Evolutionary conservation across 441 rosid species (phyloP).

Genomic region (Capsella rubella): DNA sequence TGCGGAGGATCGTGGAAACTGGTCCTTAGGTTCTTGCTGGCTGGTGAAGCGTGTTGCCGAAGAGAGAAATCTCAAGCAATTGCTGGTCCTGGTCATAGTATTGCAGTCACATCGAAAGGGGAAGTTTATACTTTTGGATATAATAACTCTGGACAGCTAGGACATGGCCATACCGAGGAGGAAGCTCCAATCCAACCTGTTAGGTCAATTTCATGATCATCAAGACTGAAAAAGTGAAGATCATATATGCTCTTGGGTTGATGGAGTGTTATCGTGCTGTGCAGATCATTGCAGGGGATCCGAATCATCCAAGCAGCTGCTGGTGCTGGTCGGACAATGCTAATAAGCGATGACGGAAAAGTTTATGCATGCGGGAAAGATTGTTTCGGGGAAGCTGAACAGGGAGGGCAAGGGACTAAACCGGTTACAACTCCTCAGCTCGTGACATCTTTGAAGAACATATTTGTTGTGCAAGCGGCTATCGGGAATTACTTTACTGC

Average conservation of each 20-base stretch:
- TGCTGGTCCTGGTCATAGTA: constrained; percentile 95
- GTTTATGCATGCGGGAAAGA: constrained; percentile 92
- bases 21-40: constrained; percentile 83
- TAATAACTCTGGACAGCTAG: constrained; percentile 89
- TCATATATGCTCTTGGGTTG: background rate
- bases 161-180: constrained; percentile 83
- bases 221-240: constrained; percentile 21
- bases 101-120: constrained; percentile 83
- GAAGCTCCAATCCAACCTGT: constrained; percentile 74
- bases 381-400: constrained; percentile 78
- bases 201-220: constrained; percentile 64
- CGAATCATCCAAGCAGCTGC: constrained; percentile 96
- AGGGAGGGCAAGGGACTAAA: constrained; percentile 62
- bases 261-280: constrained; percentile 49
- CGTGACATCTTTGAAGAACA: constrained; percentile 74
- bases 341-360: constrained; percentile 82
- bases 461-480: constrained; percentile 95
- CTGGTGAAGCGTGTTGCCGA: constrained; percentile 92
- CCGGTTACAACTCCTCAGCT: constrained; percentile 69
- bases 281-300: constrained; percentile 94
- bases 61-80: constrained; percentile 94
- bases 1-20: constrained; percentile 99
- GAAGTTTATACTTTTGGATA: constrained; percentile 83
- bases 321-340: constrained; percentile 96
- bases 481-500: constrained; percentile 96